Base-by-base conservation (phyloP, 176 grass and related monocot genomes). In the Aegilops sharonensis region DNA sequence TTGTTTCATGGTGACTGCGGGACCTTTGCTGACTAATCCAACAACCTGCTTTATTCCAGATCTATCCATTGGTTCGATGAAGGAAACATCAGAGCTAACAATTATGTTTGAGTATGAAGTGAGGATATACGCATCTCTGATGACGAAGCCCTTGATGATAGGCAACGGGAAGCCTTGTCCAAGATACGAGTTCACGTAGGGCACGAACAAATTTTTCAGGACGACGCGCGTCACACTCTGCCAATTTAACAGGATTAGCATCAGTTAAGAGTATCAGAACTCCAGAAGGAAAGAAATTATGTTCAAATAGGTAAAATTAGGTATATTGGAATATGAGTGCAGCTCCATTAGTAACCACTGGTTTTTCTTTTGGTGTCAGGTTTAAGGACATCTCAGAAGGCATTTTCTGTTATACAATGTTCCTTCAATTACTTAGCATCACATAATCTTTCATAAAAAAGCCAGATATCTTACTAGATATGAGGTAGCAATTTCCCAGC, bases 151-250 rank as follows among this genome's bases (percentile, higher is more conserved):
- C 66, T 91, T 75, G 70, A 95, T 89, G 52, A 95, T 92, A 0
- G 94, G 97, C 75, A 98, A 84, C 37, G 75, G 90, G 73, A 98
- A 94, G 52, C 97, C 92, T 77, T 80, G 64, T 57, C 48, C 72
- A 21, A 95, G 86, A 85, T 94, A 94, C 5, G 81, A 84, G 64
- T 98, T 98, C 71, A 95, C 76, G 70, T 94, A 98, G 25, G 97
- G 97, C 42, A 98, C 84, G 64, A 95, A 92, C 82, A 95, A 73
- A 2, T 11, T 80, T 91, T 92, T 95, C 72, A 98, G 82, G 34
- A 98, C 84, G 65, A 86, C 78, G 31, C 85, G 88, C 37, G 90
- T 64, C 25, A 91, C 65, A 17, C 79, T 84, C 97, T 98, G 86
- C 67, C 68, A 78, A 17, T 65, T 37, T 77, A 59, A 35, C 61